Conservation (phyloP, 768 basidiomycete genomes). For the Gymnopilus junonius region DNA sequence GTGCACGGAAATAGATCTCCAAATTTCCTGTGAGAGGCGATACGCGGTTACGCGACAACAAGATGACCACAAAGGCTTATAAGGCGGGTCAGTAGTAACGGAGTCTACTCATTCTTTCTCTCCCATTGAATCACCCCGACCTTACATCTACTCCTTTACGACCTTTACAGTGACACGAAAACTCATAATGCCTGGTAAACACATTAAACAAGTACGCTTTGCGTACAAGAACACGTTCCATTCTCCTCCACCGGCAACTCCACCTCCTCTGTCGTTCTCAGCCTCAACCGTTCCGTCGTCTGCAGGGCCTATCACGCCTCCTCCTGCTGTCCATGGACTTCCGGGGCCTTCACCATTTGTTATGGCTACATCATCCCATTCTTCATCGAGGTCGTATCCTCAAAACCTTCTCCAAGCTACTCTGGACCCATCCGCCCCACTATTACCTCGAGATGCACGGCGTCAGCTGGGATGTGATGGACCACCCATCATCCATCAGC, state of each 20-base stretch:
- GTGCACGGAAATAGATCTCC: conserved; percentile 3
- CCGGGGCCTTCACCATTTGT: conserved; percentile 1
- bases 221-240: conserved; percentile 26
- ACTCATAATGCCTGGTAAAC: conserved; percentile 10
- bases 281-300: conserved; percentile 15
- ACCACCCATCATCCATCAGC: conserved; percentile 30
- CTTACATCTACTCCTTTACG: not conserved
- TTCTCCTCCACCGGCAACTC: conserved; percentile 16
- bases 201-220: conserved; percentile 29
- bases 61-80: not conserved
- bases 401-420: conserved; percentile 6
- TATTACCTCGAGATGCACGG: conserved; percentile 28
- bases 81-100: not conserved
- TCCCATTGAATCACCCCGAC: not conserved
- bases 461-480: conserved; percentile 34
- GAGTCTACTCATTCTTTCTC: not conserved
- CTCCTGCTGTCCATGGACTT: not conserved
- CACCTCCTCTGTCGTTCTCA: conserved; percentile 15
- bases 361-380: not conserved
- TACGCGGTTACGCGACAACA: not conserved
- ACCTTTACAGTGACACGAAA: not conserved
- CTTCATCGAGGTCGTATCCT: not conserved
- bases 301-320: conserved; percentile 18
- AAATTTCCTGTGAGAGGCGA: not conserved
- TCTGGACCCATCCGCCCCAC: conserved; percentile 24